These are phyloP conservation scores for Sclerotinia subarctica DNA, from an alignment of 2,329 filamentous ascomycete genomes.

Conservation along the genomic window DNA sequence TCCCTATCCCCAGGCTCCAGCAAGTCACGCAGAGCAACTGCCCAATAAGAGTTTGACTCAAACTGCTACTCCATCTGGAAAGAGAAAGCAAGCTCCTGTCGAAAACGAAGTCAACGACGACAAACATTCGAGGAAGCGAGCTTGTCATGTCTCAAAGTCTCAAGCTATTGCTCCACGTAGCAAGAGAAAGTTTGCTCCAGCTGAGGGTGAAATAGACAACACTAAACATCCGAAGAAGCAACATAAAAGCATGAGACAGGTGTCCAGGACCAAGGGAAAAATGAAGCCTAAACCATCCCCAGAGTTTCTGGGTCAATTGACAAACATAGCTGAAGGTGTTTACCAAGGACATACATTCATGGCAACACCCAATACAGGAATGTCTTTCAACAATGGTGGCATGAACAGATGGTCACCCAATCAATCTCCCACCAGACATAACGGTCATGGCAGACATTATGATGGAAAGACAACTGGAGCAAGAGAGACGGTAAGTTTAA, in stretches of 20 bases:
- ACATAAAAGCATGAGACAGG: background rate
- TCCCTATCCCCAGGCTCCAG: background rate
- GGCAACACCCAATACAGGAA: background rate
- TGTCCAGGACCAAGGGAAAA: background rate
- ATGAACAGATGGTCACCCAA: background rate
- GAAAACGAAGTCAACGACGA: background rate
- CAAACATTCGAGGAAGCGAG: background rate
- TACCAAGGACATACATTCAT: too few relatives aligned
- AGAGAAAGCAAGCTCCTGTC: background rate
- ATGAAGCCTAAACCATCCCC: background rate
- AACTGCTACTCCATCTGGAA: background rate
- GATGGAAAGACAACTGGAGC: too few relatives aligned
- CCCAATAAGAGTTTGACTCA: background rate
- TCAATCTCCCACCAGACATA: too few relatives aligned
- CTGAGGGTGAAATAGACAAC: fast-evolving
- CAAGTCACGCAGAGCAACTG: background rate
- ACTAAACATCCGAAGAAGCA: background rate
- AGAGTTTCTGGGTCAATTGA: background rate
- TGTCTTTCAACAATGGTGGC: background rate
- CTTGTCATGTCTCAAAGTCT: background rate
- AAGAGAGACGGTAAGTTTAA: background rate
- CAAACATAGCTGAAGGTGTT: background rate
- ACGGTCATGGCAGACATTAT: background rate
- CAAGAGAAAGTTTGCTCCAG: background rate
- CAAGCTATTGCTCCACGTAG: background rate